Base-by-base conservation (phyloP, 108 stramenopile species). In the Nitzschia sp. region DNA sequence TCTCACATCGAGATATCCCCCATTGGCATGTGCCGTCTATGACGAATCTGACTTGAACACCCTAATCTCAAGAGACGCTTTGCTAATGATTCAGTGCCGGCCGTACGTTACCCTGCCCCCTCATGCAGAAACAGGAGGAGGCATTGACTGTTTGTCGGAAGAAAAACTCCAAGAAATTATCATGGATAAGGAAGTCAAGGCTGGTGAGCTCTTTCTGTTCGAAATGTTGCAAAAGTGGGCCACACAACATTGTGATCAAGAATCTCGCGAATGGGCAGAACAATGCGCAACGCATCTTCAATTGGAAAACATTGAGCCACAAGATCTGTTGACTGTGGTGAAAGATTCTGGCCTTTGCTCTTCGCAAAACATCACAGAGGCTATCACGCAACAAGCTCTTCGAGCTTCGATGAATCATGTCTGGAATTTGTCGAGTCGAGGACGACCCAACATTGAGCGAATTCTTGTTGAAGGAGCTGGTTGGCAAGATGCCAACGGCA, bases 391-490 rank as follows among this genome's bases (percentile, higher is more conserved):
- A 41, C 75, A 61, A 68, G 83, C 64, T 41, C 72, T 60, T 52
- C 69, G 38, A 65, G 77, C 70, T 43, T 76, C 75, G 65, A 77
- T 65, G 57, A 70, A 66, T 61, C 51, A 43, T 42, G 80, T 72
- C 63, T 77, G 76, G 76, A 43, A 46, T 19, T 44, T 77, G 56
- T 50, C 51, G 17, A 51, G 67, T 34, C 53, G 76, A 29, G 68
- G 68, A 21, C 41, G 57, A 58, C 57, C 69, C 17, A 71, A 78
- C 37, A 69, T 71, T 51, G 85, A 86, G 64, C 70, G 85, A 24
- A 81, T 86, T n/a, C 72, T 86, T 21, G 82, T 86, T 9, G 85
- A 86, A 72, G 80, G 78, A 22, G 80, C 80, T 41, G 85, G 82
- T 14, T 41, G 52, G 8, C 34, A 60, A 24, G 53, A 72, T 25